Evolutionary conservation across 768 basidiomycete species (phyloP).

Genomic region (Boletus reticuloceps): DNA sequence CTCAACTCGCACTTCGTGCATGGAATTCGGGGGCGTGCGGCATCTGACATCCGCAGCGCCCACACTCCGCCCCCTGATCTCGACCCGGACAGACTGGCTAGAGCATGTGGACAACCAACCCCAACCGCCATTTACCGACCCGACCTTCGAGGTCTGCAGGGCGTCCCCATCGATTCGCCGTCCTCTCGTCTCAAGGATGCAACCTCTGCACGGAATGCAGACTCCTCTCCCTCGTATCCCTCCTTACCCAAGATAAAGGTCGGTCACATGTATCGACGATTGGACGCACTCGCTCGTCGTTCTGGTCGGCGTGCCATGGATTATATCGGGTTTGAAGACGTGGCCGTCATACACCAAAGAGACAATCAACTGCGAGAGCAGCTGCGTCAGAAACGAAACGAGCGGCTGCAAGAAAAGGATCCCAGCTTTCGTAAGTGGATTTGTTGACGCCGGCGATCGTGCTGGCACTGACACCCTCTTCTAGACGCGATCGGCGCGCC

Average conservation of each 20-base stretch:
- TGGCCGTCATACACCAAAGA: constrained; percentile 11
- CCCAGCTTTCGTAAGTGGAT: constrained; percentile 25
- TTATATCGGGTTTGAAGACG: constrained; percentile 24
- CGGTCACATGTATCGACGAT: constrained; percentile 23
- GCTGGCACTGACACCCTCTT: background rate
- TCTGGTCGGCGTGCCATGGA: constrained; percentile 25
- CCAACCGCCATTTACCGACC: constrained; percentile 3
- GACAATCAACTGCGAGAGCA: constrained; percentile 26
- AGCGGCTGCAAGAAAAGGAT: constrained; percentile 20
- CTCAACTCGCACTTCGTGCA: constrained; percentile 10
- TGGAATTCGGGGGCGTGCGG: constrained; percentile 18
- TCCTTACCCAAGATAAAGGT: constrained; percentile 18
- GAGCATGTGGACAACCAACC: constrained; percentile 27
- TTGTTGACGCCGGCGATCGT: background rate
- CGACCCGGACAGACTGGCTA: constrained; percentile 27
- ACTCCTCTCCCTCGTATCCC: constrained; percentile 2
- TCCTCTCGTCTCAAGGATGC: background rate
- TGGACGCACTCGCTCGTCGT: constrained; percentile 25
- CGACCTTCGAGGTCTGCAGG: constrained; percentile 4
- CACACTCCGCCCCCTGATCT: constrained; percentile 26
- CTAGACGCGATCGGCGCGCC: constrained; percentile 38
- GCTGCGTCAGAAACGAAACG: constrained; percentile 17
- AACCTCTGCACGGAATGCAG: background rate
- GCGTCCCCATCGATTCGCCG: background rate
- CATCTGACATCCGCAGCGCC: constrained; percentile 20